Evolutionary conservation across 2,329 filamentous ascomycete genomes (phyloP).

Genomic region (Epichloe sibirici): DNA sequence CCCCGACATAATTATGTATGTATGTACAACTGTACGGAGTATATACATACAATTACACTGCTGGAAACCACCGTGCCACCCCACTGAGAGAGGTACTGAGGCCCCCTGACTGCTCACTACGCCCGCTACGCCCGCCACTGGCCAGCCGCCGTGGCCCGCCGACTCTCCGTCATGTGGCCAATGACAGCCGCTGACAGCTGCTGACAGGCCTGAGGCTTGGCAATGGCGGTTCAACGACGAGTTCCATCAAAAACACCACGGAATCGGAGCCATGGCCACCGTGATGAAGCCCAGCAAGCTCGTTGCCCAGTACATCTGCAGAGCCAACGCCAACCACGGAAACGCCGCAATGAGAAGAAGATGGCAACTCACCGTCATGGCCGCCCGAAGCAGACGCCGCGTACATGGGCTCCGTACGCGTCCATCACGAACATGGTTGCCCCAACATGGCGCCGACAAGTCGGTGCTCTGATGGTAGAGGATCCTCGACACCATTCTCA

Average conservation of each 20-base stretch:
- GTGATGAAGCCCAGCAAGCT: slow-evolving; percentile 28
- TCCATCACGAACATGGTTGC: slow-evolving; percentile 18
- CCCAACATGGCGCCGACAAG: slow-evolving; percentile 49
- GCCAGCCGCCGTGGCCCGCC: too few species aligned
- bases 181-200: neutral
- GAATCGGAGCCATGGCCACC: slow-evolving; percentile 24
- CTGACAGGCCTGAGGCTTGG: too few species aligned
- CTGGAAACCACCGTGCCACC: neutral
- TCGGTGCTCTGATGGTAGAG: slow-evolving; percentile 50
- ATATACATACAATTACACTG: too few species aligned
- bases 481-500: slow-evolving; percentile 32
- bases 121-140: too few species aligned
- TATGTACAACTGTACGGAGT: too few species aligned
- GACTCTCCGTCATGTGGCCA: neutral
- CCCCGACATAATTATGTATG: neutral
- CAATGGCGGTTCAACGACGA: too few species aligned
- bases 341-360: slow-evolving; percentile 48
- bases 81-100: neutral
- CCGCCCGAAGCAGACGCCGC: slow-evolving; percentile 16
- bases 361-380: slow-evolving; percentile 26
- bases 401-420: slow-evolving; percentile 15
- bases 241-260: slow-evolving; percentile 15
- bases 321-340: slow-evolving; percentile 27
- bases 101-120: neutral
- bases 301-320: slow-evolving; percentile 34